phyloP scores from a whole-genome alignment of 2,329 filamentous ascomycete genomes.

The Coccinonectria pachysandricola region DNA sequence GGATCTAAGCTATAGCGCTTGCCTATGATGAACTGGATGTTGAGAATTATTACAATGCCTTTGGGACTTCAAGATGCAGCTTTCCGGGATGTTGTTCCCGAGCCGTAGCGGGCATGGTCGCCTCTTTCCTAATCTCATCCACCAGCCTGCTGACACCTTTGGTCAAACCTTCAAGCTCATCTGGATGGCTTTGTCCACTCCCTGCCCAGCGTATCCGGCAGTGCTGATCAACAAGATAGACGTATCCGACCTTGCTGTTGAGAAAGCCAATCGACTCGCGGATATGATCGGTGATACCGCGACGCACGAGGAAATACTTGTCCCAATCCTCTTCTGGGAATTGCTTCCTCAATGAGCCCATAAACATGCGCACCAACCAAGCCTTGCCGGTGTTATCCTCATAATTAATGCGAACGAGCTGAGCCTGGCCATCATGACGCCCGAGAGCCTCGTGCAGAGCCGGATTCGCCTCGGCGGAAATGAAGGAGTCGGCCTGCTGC shows the following conservation, averaged over 20 bases:
- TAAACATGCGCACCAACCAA: constrained; percentile 47
- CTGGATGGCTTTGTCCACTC: constrained; percentile 56
- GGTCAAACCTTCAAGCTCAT: constrained; percentile 57
- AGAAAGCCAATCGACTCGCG: constrained; percentile 57
- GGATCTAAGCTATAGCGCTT: constrained; percentile 5
- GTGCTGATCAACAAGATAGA: constrained; percentile 78
- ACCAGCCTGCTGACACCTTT: constrained; percentile 54
- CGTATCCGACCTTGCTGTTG: constrained; percentile 88
- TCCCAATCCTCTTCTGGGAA: constrained; percentile 44
- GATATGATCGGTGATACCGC: constrained; percentile 49
- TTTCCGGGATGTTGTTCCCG: constrained; percentile 24
- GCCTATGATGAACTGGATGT: no score
- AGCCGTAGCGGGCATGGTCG: constrained; percentile 22
- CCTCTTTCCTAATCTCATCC: constrained; percentile 40
- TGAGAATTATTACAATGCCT: constrained; percentile 16
- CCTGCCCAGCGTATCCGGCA: constrained; percentile 93
- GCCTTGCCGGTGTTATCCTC: constrained; percentile 69
- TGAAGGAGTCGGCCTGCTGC: constrained; percentile 65
- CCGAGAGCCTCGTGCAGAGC: constrained; percentile 54
- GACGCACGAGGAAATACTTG: constrained; percentile 51
- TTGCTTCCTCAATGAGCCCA: constrained; percentile 39
- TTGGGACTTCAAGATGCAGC: constrained; percentile 19
- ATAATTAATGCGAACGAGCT: constrained; percentile 78
- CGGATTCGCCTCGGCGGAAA: constrained; percentile 54
- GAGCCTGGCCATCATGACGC: constrained; percentile 43